Percentiles rank a stretch among this genome's conserved stretches.
These are phyloP conservation scores for Ascoidea rubescens DNA, from an alignment of 805 yeast species.

Conservation along the genomic window DNA sequence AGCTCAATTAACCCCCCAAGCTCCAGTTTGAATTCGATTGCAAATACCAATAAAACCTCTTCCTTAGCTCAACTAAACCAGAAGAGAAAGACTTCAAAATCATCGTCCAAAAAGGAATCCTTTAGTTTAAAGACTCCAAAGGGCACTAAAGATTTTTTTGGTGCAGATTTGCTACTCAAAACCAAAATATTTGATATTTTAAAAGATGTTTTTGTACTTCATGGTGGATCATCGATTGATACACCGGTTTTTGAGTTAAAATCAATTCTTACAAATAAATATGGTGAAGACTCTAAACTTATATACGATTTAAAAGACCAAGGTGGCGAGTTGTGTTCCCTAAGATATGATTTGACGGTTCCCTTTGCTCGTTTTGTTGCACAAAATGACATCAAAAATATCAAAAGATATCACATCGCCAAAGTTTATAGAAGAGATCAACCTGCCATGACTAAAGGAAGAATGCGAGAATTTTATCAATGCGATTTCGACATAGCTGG, in stretches of 20 bases:
- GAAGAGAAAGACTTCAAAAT: no score
- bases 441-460: constrained; percentile 99
- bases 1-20: no score
- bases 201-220: constrained; percentile 71
- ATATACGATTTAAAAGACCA: constrained; percentile 95
- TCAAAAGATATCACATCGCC: constrained; percentile 94
- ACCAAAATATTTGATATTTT: constrained; percentile 71
- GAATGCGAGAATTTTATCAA: constrained; percentile 99
- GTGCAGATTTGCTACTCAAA: constrained; percentile 91
- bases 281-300: constrained; percentile 96
- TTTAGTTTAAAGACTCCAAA: constrained; percentile 89
- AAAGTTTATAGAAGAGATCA: constrained; percentile 98
- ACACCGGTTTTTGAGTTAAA: constrained; percentile 96
- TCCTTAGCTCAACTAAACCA: no score
- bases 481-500: constrained; percentile 99
- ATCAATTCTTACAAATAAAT: constrained; percentile 91
- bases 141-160: constrained; percentile 98
- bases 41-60: no score
- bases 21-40: no score
- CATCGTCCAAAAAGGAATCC: constrained; percentile 31
- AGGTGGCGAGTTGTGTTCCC: constrained; percentile 94
- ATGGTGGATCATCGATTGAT: constrained; percentile 96
- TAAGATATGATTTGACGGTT: constrained; percentile 93
- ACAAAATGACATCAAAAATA: constrained; percentile 67
- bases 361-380: constrained; percentile 98